These are phyloP conservation scores for Penicillium sclerotigenum DNA, from an alignment of 2,329 filamentous ascomycete genomes.

Conservation along the genomic window DNA sequence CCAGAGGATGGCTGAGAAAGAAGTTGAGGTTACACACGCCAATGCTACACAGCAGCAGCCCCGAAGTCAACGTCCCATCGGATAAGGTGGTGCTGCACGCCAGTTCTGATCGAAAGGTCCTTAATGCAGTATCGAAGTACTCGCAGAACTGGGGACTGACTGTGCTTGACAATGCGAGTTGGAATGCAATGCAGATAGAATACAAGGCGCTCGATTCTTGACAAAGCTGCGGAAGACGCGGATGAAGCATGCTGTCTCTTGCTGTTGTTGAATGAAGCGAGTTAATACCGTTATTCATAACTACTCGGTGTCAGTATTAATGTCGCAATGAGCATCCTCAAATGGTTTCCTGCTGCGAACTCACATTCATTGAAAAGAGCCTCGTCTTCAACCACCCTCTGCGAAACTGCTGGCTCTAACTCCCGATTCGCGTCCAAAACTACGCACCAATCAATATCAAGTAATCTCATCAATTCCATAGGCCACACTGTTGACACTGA, in stretches of 20 bases:
- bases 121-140: constrained; percentile 28
- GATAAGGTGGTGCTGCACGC: constrained; percentile 20
- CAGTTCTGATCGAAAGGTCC: constrained; percentile 29
- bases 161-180: constrained; percentile 21
- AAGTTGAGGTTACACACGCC: constrained; percentile 21
- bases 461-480: background rate
- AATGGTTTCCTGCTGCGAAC: background rate
- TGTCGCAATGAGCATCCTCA: background rate
- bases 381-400: constrained; percentile 11
- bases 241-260: constrained; percentile 20
- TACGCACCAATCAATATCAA: background rate
- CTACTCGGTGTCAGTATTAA: constrained; percentile 9
- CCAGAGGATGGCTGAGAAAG: background rate
- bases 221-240: constrained; percentile 22
- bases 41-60: constrained; percentile 32
- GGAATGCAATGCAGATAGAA: constrained; percentile 29
- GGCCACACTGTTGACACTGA: constrained; percentile 3
- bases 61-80: constrained; percentile 31
- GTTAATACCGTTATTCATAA: constrained; percentile 27
- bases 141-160: constrained; percentile 24
- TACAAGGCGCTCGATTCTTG: constrained; percentile 29
- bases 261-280: constrained; percentile 28
- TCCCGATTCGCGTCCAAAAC: background rate
- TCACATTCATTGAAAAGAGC: constrained; percentile 26
- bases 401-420: background rate